Base-by-base conservation (phyloP, 805 yeast species). In the Groenewaldozyma salmanticensis region DNA sequence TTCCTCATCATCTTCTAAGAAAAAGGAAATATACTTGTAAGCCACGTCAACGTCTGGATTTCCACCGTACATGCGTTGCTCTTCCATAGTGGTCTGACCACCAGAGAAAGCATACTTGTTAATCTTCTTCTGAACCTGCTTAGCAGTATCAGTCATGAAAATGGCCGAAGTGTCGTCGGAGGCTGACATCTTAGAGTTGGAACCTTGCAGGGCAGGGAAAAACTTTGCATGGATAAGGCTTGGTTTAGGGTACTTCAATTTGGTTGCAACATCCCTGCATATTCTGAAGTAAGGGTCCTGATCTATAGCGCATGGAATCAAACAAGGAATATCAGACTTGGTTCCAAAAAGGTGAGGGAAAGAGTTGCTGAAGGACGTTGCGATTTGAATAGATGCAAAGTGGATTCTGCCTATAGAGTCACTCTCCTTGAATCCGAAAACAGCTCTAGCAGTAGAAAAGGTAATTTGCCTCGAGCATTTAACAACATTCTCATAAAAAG, bases 261-360 rank as follows among this genome's bases (percentile, higher is more conserved):
- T 92, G 56, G 79, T 87, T 7, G 98, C 96, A 50, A 92, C 98
- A 61, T 92, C 98, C 66, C 98, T 75, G 64, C 95, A 85, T 18
- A 92, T 94, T 65, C 98, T 75, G 70, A 92, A 92, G 64, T 92
- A 92, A 22, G 98, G 97, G 63, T 92, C 98, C 70, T 90, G 98
- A 61, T 92, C 98, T 60, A 92, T 92, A 37, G 98, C 98, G 72
- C 98, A 92, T 31, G 98, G 98, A 62, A 92, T 92, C 62, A 92
- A 70, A 64, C 95, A 86, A 47, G 96, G 97, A 0, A 96, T 86
- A 67, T 88, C 92, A 37, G 79, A 69, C 35, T 94, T 85, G 54
- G 80, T 65, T 4, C 85, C 96, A 52, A 92, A 74, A 19, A 92
- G 82, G 49, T 81, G 95, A 2, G 97, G 98, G 74, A 85, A 92